phyloP scores from a whole-genome alignment of 139 green algal species.

The Limnomonas spitsbergensis region DNA sequence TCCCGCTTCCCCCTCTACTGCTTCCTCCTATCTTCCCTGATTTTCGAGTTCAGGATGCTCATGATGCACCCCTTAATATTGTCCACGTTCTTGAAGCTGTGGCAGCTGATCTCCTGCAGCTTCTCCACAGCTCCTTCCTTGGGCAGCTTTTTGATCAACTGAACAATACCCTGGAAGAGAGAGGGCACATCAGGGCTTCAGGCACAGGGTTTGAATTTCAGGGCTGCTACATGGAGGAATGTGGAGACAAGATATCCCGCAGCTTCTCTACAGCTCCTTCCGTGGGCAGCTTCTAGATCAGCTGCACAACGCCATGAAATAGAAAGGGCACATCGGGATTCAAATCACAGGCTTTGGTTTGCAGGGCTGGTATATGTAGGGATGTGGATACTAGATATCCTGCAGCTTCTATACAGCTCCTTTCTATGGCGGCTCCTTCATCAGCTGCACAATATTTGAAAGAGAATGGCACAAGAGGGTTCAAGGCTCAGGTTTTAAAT shows the following conservation, averaged over 20 bases:
- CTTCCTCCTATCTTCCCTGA: conserved; percentile 1
- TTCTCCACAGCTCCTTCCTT: conserved; percentile 26
- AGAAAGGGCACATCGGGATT: too few species aligned
- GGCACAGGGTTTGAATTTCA: neutral
- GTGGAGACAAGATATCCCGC: conserved; percentile 33
- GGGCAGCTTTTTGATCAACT: conserved; percentile 29
- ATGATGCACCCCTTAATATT: conserved; percentile 47
- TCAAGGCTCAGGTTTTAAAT: neutral
- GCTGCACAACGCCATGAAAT: conserved; percentile 25
- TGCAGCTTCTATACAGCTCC: too few species aligned
- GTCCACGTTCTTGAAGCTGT: conserved; percentile 23
- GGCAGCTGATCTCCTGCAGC: conserved; percentile 34
- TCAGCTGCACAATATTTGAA: too few species aligned
- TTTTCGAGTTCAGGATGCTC: conserved; percentile 12
- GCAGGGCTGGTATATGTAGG: neutral
- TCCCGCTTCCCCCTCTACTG: neutral
- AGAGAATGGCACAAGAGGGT: too few species aligned
- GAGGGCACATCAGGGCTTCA: too few species aligned
- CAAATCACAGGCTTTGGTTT: neutral
- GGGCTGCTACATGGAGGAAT: too few species aligned
- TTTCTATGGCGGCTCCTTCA: too few species aligned
- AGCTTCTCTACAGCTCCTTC: conserved; percentile 31
- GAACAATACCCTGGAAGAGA: conserved; percentile 25
- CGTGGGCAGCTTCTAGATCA: conserved; percentile 21
- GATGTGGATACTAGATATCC: too few species aligned